Evolutionary conservation across 208 protist species (phyloP).

Genomic region (Angomonas ambiguus): DNA sequence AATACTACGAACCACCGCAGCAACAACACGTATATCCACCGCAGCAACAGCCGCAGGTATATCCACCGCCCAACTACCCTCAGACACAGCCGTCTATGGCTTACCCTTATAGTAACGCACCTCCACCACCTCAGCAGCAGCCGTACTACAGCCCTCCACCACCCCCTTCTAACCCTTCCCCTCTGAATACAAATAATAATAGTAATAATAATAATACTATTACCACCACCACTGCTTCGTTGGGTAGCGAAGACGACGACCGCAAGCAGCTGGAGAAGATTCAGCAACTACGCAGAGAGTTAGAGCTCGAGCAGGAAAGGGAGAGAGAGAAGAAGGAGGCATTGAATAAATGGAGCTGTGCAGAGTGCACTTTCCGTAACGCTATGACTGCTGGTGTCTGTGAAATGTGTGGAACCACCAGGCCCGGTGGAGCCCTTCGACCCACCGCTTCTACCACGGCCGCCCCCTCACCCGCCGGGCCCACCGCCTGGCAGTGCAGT

Average conservation of each 20-base stretch:
- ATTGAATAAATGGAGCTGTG: slow-evolving; percentile 71
- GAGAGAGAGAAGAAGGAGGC: slow-evolving; percentile 63
- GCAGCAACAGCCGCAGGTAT: no score
- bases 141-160: no score
- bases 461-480: slow-evolving; percentile 12
- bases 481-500: slow-evolving; percentile 61
- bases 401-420: slow-evolving; percentile 57
- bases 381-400: slow-evolving; percentile 35
- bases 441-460: slow-evolving; percentile 8
- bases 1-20: no score
- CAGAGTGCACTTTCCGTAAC: slow-evolving; percentile 76
- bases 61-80: no score
- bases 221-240: not conserved
- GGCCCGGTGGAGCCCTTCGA: slow-evolving; percentile 8
- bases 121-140: no score
- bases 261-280: slow-evolving; percentile 75
- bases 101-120: no score
- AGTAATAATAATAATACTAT: not conserved
- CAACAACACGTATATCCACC: no score
- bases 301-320: slow-evolving; percentile 68
- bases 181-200: not conserved
- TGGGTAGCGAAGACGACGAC: slow-evolving; percentile 59
- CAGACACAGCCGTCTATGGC: no score
- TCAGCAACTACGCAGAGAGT: slow-evolving; percentile 69
- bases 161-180: not conserved